These are phyloP conservation scores for Rhodotorula toruloides DNA, from an alignment of 768 basidiomycete genomes.

Conservation along the genomic window DNA sequence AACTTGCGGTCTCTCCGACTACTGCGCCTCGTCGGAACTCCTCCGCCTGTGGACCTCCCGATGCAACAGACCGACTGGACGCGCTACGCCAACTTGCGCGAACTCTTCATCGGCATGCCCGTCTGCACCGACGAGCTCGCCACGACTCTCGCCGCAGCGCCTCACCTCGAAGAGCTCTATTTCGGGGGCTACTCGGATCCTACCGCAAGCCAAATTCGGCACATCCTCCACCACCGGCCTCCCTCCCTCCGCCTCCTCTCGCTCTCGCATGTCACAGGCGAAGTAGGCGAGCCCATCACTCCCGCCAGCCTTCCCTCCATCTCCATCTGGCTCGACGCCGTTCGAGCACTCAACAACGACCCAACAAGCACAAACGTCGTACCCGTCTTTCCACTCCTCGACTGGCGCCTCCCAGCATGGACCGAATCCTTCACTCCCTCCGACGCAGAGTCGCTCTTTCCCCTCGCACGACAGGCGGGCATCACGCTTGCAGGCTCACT, in stretches of 20 bases:
- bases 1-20: not conserved
- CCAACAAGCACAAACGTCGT: not conserved
- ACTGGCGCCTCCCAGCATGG: slow-evolving; percentile 21
- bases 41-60: slow-evolving; percentile 11
- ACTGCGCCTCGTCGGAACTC: not conserved
- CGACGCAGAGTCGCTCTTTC: slow-evolving; percentile 17
- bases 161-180: not conserved
- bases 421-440: not conserved
- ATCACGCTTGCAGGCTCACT: slow-evolving; percentile 4
- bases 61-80: not conserved
- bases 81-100: slow-evolving; percentile 1
- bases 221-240: slow-evolving; percentile 2
- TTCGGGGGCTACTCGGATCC: slow-evolving; percentile 6
- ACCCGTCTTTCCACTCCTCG: slow-evolving; percentile 15
- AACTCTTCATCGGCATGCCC: slow-evolving; percentile 10
- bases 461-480: slow-evolving; percentile 5
- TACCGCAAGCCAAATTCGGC: slow-evolving; percentile 1
- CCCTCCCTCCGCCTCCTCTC: not conserved
- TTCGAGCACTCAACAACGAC: not conserved
- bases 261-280: slow-evolving; percentile 22
- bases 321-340: slow-evolving; percentile 6
- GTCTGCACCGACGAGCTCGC: slow-evolving; percentile 1
- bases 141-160: not conserved
- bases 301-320: slow-evolving; percentile 10
- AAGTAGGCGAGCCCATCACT: slow-evolving; percentile 20